These are phyloP conservation scores for Rhodosorus marinus DNA, from an alignment of 23 red algal species.

Conservation along the genomic window DNA sequence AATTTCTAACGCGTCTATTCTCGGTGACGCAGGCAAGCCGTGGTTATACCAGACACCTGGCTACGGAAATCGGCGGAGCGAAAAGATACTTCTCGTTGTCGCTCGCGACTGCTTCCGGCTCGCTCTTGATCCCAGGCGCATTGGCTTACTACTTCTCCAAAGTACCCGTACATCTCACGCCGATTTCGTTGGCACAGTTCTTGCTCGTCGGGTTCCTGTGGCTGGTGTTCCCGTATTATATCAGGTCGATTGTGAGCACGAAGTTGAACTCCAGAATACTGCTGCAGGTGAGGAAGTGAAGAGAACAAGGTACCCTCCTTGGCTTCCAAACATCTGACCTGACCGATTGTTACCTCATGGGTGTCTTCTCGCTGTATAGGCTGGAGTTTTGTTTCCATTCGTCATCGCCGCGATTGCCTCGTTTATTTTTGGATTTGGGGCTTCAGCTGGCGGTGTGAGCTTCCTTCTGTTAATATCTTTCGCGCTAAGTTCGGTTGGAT, in stretches of 20 bases:
- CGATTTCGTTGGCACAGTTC: constrained; percentile 3
- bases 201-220: constrained; percentile 35
- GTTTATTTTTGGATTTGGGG: constrained; percentile 10
- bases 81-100: constrained; percentile 44
- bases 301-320: too few species aligned
- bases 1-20: too few species aligned
- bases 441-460: constrained; percentile 15
- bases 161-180: too few species aligned
- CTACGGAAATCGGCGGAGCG: constrained; percentile 40
- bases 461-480: constrained; percentile 29
- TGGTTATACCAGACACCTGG: constrained; percentile 19
- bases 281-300: constrained; percentile 15
- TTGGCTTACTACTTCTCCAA: too few species aligned
- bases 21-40: constrained; percentile 36
- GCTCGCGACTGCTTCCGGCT: too few species aligned
- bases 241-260: constrained; percentile 22
- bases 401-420: constrained; percentile 12
- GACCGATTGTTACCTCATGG: too few species aligned
- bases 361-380: too few species aligned
- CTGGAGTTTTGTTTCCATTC: constrained; percentile 45
- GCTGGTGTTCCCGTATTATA: constrained; percentile 50
- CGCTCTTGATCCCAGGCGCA: too few species aligned
- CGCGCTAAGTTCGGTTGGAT: constrained; percentile 7
- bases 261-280: constrained; percentile 9
- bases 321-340: too few species aligned